Percentiles rank a stretch among this genome's conserved stretches.
phyloP scores from a whole-genome alignment of 2,329 filamentous ascomycete species.

The Nectriaceae sp. region DNA sequence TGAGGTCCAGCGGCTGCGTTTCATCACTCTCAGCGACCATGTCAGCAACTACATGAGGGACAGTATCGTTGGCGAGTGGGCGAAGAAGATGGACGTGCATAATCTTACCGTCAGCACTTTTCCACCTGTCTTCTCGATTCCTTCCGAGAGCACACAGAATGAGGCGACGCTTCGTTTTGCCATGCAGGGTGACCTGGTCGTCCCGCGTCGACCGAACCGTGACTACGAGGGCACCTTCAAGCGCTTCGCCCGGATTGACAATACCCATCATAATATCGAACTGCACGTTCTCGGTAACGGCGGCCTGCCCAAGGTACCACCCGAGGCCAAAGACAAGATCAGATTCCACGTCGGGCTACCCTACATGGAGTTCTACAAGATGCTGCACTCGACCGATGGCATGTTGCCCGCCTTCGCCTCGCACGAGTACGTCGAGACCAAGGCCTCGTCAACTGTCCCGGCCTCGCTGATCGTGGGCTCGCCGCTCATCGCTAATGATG shows the following conservation, averaged over 20 bases:
- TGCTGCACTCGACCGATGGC: neutral
- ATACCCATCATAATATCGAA: too few species aligned
- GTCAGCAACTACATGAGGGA: neutral
- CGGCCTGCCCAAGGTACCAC: neutral
- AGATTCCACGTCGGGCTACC: neutral
- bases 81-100: neutral
- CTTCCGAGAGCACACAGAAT: neutral
- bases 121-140: slow-evolving; percentile 1
- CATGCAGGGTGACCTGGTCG: slow-evolving; percentile 1
- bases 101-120: slow-evolving; percentile 1
- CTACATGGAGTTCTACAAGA: slow-evolving; percentile 2
- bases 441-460: slow-evolving; percentile 3
- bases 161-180: neutral
- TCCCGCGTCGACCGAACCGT: neutral
- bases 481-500: slow-evolving; percentile 1
- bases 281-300: slow-evolving; percentile 1
- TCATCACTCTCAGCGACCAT: slow-evolving; percentile 3
- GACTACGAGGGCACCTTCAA: slow-evolving; percentile 5
- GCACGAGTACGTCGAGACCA: slow-evolving; percentile 1
- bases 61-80: neutral
- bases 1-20: neutral
- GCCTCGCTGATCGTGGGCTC: slow-evolving; percentile 5
- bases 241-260: neutral
- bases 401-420: slow-evolving; percentile 3
- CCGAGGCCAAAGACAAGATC: slow-evolving; percentile 2